Percentiles rank a stretch among this genome's conserved stretches.
Evolutionary conservation across 78 protist species (phyloP).

Genomic region (Anaeramoeba ignava): DNA sequence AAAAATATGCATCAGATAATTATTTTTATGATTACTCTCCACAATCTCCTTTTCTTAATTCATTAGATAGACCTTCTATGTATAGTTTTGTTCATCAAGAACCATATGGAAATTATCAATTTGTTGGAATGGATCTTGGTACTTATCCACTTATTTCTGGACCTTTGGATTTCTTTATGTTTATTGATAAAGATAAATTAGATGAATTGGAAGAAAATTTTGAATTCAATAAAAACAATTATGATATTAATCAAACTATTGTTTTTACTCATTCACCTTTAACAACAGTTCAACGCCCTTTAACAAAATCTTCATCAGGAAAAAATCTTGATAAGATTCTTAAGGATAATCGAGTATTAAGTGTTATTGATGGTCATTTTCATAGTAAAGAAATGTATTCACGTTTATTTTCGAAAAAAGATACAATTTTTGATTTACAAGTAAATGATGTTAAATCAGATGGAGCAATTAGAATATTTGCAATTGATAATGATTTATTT

Average conservation of each 20-base stretch:
- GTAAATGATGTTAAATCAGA: background rate
- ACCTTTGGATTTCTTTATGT: background rate
- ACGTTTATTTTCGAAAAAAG: background rate
- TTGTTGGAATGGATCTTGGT: background rate
- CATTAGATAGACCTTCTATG: background rate
- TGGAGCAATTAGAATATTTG: background rate
- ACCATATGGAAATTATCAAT: background rate
- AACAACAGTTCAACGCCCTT: too few species aligned
- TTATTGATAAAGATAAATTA: too few species aligned
- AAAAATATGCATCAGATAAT: background rate
- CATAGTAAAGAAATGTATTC: background rate
- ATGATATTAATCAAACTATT: too few species aligned
- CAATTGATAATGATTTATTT: background rate
- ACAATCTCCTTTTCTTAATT: background rate
- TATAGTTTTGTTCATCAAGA: background rate
- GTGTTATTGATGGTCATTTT: background rate
- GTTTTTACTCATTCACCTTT: too few species aligned
- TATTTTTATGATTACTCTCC: background rate
- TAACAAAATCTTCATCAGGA: too few species aligned
- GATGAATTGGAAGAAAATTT: too few species aligned
- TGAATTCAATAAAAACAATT: too few species aligned
- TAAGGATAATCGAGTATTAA: background rate
- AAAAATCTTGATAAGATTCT: background rate
- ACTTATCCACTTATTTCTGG: background rate
- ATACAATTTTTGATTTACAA: background rate